These are phyloP conservation scores for Hypomyces rosellus DNA, from an alignment of 2,329 filamentous ascomycete species.

Conservation along the genomic window DNA sequence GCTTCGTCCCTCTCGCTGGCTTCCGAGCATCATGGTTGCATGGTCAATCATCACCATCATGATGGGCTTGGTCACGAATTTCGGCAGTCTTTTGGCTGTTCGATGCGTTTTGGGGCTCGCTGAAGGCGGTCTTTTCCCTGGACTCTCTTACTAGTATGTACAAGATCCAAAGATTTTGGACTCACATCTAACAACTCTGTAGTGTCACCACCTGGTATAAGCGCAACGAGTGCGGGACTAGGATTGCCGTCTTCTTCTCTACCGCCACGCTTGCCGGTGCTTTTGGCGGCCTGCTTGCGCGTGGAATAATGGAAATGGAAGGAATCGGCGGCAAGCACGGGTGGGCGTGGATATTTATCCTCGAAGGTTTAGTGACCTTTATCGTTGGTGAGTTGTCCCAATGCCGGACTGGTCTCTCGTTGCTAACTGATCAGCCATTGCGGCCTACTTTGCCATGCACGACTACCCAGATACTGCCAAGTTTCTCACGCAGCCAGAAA, in stretches of 20 bases:
- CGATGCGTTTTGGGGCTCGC: constrained; percentile 42
- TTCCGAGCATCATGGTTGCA: constrained; percentile 46
- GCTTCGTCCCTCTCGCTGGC: constrained; percentile 45
- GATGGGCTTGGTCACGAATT: constrained; percentile 47
- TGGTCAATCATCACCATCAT: constrained; percentile 44
- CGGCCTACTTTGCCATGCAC: constrained; percentile 5
- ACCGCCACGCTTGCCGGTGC: constrained; percentile 54
- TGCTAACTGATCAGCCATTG: constrained; percentile 29
- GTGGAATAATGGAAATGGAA: constrained; percentile 44
- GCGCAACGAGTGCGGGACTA: constrained; percentile 53
- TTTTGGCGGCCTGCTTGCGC: constrained; percentile 56
- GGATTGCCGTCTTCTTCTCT: constrained; percentile 55
- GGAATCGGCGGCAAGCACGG: constrained; percentile 49
- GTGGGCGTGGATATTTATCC: constrained; percentile 78
- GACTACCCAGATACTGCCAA: no score
- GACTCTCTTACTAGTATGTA: constrained; percentile 41
- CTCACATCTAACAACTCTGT: no score
- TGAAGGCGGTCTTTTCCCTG: constrained; percentile 56
- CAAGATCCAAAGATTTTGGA: no score
- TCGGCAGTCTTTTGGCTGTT: constrained; percentile 41
- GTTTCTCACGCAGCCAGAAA: no score
- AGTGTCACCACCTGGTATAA: constrained; percentile 52
- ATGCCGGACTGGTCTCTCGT: constrained; percentile 16
- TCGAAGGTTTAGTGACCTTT: constrained; percentile 51
- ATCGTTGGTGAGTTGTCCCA: constrained; percentile 26